Evolutionary conservation across 164 flowering plant genomes (phyloP).

Genomic region (Echeveria elegans): DNA sequence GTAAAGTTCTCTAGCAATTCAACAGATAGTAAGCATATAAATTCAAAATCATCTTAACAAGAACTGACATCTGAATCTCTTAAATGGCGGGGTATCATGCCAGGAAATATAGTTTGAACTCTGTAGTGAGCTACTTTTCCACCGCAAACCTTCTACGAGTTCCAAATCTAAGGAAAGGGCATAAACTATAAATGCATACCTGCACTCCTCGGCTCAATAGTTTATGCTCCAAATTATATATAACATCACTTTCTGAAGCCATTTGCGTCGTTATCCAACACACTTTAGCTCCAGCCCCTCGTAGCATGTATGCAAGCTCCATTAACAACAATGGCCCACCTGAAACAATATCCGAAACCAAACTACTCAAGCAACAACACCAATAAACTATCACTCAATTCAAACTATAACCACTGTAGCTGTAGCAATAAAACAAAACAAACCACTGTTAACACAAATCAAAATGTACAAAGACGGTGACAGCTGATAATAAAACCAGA

Average conservation of each 20-base stretch:
- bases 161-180: not conserved
- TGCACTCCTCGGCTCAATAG: constrained; percentile 80
- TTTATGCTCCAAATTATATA: constrained; percentile 63
- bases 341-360: constrained; percentile 14
- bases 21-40: no score
- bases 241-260: constrained; percentile 47
- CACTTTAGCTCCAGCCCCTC: constrained; percentile 72
- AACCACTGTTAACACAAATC: not conserved
- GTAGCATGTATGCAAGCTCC: constrained; percentile 90
- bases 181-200: constrained; percentile 27
- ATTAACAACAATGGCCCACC: constrained; percentile 91
- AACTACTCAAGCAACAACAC: not conserved
- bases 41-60: not conserved
- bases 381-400: not conserved
- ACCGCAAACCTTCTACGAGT: not conserved
- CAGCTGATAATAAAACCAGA: not conserved
- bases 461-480: not conserved
- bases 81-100: not conserved
- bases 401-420: no score
- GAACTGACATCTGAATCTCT: not conserved
- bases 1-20: no score
- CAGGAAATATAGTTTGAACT: not conserved
- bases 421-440: not conserved
- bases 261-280: constrained; percentile 77
- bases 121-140: not conserved